Percentiles rank a stretch among this genome's conserved stretches.
phyloP scores from a whole-genome alignment of 192 early-diverging fungal species.

The Coemansia sp. region DNA sequence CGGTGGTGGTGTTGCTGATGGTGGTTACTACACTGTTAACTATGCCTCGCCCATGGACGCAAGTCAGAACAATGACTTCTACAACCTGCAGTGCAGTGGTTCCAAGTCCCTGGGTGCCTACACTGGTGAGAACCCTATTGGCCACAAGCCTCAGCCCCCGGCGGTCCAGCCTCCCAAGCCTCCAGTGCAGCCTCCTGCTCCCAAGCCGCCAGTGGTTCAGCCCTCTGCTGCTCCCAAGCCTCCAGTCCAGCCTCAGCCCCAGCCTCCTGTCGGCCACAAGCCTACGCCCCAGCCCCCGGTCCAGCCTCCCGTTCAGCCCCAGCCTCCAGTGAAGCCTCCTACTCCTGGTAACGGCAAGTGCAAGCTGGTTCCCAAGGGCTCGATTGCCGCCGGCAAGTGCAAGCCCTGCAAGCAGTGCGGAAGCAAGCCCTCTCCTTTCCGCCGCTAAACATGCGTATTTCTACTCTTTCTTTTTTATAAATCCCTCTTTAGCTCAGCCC shows the following conservation, averaged over 20 bases:
- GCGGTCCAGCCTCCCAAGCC: background rate
- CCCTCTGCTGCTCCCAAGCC: slow-evolving; percentile 1
- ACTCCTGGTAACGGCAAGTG: slow-evolving; percentile 39
- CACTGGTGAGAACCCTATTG: slow-evolving; percentile 5
- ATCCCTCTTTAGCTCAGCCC: background rate
- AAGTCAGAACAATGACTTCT: slow-evolving; percentile 19
- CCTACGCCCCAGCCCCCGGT: background rate
- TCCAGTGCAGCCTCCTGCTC: background rate
- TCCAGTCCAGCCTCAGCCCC: background rate
- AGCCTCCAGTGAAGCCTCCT: background rate
- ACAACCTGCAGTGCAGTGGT: slow-evolving; percentile 37
- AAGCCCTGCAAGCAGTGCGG: slow-evolving; percentile 55
- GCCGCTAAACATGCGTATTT: slow-evolving; percentile 26
- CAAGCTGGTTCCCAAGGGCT: slow-evolving; percentile 55
- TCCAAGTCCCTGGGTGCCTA: slow-evolving; percentile 30
- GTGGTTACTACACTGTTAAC: slow-evolving; percentile 38
- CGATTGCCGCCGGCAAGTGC: slow-evolving; percentile 58
- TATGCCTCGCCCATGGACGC: slow-evolving; percentile 40
- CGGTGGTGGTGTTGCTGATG: slow-evolving; percentile 45
- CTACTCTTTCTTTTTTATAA: background rate
- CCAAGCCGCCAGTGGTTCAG: background rate
- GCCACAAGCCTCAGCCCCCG: slow-evolving; percentile 15
- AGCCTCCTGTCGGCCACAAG: background rate
- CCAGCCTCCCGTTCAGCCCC: slow-evolving; percentile 2
- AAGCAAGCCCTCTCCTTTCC: slow-evolving; percentile 24